Evolutionary conservation across 2,329 filamentous ascomycete species (phyloP), one percentile per base, ranked within the genome.

Genomic region (Ophiostoma perfectum): DNA sequence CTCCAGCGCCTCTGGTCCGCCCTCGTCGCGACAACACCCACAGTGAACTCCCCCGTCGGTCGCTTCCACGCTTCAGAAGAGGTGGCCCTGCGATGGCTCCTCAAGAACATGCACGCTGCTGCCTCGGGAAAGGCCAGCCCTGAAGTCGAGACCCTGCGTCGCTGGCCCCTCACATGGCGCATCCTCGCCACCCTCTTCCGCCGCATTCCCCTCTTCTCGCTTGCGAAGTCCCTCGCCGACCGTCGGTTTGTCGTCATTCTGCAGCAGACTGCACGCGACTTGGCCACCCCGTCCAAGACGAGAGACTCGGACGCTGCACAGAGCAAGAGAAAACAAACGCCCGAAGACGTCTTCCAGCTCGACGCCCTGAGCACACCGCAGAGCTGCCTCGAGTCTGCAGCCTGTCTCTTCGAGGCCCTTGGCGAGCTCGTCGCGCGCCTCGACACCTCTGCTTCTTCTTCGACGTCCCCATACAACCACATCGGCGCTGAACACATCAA

Each of bases 181-280:
- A 82, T 92, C 47, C 76, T 93, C 38, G 80, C 81, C 62, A 83
- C 83, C 69, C 80, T 90, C 64, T 82, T 91, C 67, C 80, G 82
- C 65, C 80, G 86, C n/a, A 85, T 94, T 18, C 88, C 91, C 0
- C 80, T 87, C 0, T 88, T 90, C 63, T 88, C 86, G 11, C 81
- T 91, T 38, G 90, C 91, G 8, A 87, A 88, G 69, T 87, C 90
- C 4, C 81, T 96, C 6, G 87, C 86, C 36, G 88, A 93, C 69
- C 83, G 88, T 68, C 84, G 86, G 63, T 91, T 96, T 67, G 78
- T 90, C 45, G 78, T 79, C 0, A 84, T 92, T 9, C 76, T 96
- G 58, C 86, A 88, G 73, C 84, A 86, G 73, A 86, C 88, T 0
- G 78, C 93, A 64, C 82, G 85, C 64, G 89, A 92, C 38, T 72